These are phyloP conservation scores for Cordyceps javanica DNA, from an alignment of 2,329 filamentous ascomycete genomes.

Conservation along the genomic window DNA sequence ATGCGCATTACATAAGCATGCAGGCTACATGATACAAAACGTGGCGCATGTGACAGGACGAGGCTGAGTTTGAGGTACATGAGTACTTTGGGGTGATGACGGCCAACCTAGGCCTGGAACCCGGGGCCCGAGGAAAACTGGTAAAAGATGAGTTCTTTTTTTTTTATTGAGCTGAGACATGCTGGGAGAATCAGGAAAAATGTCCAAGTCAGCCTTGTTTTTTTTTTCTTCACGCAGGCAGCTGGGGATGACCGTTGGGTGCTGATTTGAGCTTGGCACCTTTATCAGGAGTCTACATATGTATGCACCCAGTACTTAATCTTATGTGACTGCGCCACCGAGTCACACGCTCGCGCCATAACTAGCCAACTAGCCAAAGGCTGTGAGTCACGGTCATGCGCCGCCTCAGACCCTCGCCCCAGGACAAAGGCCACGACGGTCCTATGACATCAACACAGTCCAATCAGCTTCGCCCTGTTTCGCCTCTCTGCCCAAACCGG, in stretches of 20 bases:
- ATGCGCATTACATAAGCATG: slow-evolving; percentile 7
- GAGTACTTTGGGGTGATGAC: too few species aligned
- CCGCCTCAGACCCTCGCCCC: slow-evolving; percentile 9
- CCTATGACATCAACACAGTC: slow-evolving; percentile 19
- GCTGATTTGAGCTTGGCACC: not conserved
- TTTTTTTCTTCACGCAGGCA: too few species aligned
- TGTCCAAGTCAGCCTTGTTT: too few species aligned
- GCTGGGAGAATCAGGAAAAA: too few species aligned
- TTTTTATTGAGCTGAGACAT: too few species aligned
- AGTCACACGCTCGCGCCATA: slow-evolving; percentile 8
- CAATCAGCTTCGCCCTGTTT: slow-evolving; percentile 17
- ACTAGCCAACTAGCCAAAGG: not conserved
- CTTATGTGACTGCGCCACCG: slow-evolving; percentile 12
- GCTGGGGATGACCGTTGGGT: not conserved
- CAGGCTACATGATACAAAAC: not conserved
- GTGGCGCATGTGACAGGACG: slow-evolving; percentile 7
- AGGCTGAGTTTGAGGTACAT: not conserved
- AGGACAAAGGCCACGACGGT: not conserved
- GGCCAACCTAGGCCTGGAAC: not conserved
- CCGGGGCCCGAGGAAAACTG: not conserved
- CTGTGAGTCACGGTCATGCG: slow-evolving; percentile 23
- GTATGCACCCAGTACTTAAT: too few species aligned
- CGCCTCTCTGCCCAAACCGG: slow-evolving; percentile 8
- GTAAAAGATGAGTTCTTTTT: not conserved
- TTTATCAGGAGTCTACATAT: too few species aligned